Evolutionary conservation across 306 rosid genomes (phyloP).

Genomic region (Castanospermum australe): DNA sequence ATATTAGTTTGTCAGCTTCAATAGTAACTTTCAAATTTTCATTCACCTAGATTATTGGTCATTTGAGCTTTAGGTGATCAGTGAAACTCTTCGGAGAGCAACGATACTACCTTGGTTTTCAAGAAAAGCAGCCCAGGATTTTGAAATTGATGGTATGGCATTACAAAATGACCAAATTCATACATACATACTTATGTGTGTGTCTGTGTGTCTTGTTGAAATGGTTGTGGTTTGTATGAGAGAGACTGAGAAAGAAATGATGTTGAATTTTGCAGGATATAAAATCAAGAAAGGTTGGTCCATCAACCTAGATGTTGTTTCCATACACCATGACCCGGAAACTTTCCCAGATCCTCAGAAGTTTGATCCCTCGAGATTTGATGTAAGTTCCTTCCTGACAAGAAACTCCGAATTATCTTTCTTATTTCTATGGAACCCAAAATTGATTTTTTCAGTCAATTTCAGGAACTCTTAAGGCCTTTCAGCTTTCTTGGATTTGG

Average conservation of each 20-base stretch:
- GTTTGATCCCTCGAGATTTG: slow-evolving; percentile 84
- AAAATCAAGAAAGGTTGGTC: slow-evolving; percentile 86
- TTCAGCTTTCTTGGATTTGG: slow-evolving; percentile 86
- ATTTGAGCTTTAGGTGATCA: slow-evolving; percentile 55
- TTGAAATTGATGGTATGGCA: slow-evolving; percentile 68
- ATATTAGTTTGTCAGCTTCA: neutral
- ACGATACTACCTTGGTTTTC: slow-evolving; percentile 87
- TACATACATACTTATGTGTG: neutral
- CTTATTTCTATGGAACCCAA: neutral
- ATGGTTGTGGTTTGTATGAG: neutral
- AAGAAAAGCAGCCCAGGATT: slow-evolving; percentile 83
- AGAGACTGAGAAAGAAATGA: neutral
- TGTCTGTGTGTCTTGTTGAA: neutral
- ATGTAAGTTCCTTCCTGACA: slow-evolving; percentile 43
- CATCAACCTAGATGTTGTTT: slow-evolving; percentile 76
- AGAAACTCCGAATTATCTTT: neutral
- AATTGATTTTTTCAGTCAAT: slow-evolving; percentile 1
- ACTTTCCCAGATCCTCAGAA: slow-evolving; percentile 63
- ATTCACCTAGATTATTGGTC: neutral
- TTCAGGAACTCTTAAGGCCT: slow-evolving; percentile 67
- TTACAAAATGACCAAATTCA: neutral
- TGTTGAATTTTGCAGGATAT: slow-evolving; percentile 49
- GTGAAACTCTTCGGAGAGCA: slow-evolving; percentile 82
- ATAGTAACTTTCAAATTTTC: neutral
- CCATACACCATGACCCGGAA: slow-evolving; percentile 74